A percentile compares a stretch with the other conserved stretches of the same genome.
phyloP scores from a whole-genome alignment of 176 grass and related monocot species.

The Sorghum bicolor region Sorghum_bicolor_NCBIv3 NC_012875.2:57816501-57817000 shows the following conservation, averaged over 20 bases:
- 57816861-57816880: constrained; percentile 86
- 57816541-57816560: constrained; percentile 70
- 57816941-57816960: constrained; percentile 97
- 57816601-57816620: constrained; percentile 90
- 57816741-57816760: constrained; percentile 92
- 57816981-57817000: constrained; percentile 94
- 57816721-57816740: constrained; percentile 68
- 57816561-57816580: constrained; percentile 83
- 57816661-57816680: constrained; percentile 87
- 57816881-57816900: constrained; percentile 87
- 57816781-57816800: constrained; percentile 68
- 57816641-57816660: constrained; percentile 83
- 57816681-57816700: constrained; percentile 91
- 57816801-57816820: constrained; percentile 82
- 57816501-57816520: constrained; percentile 96
- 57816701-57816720: constrained; percentile 90
- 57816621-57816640: constrained; percentile 92
- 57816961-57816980: constrained; percentile 63
- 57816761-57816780: constrained; percentile 68
- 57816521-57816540: constrained; percentile 77
- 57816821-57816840: constrained; percentile 75
- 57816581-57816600: constrained; percentile 65
- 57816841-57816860: constrained; percentile 85
- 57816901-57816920: constrained; percentile 88
- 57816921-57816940: constrained; percentile 98